These are phyloP conservation scores for Fusarium nanum DNA, from an alignment of 2,329 filamentous ascomycete species.

Conservation along the genomic window DNA sequence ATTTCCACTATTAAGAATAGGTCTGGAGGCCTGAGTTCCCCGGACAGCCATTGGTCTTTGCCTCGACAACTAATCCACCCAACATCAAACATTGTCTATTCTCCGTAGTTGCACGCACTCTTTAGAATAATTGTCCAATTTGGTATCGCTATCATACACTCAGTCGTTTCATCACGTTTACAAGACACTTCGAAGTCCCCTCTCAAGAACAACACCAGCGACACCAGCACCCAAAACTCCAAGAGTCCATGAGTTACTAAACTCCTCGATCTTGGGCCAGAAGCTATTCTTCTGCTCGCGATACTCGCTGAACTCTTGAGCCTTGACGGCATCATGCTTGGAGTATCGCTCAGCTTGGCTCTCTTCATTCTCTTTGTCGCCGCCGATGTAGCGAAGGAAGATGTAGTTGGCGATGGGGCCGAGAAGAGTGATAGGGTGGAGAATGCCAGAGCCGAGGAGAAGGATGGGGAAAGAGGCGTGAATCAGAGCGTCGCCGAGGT, in stretches of 20 bases:
- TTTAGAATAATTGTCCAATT: too few relatives aligned
- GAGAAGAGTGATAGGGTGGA: conserved; percentile 3
- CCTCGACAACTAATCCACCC: too few relatives aligned
- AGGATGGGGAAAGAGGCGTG: conserved; percentile 19
- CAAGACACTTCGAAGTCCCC: background rate
- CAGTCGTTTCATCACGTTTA: background rate
- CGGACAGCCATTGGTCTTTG: too few relatives aligned
- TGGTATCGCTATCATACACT: background rate
- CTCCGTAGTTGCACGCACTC: too few relatives aligned
- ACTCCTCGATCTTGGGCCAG: conserved; percentile 15
- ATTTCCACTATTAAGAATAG: too few relatives aligned
- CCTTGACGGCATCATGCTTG: conserved; percentile 5
- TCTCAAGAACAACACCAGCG: conserved; percentile 4
- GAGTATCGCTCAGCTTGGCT: conserved; percentile 13
- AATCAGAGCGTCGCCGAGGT: conserved; percentile 11
- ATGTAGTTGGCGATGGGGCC: conserved; percentile 17
- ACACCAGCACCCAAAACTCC: background rate
- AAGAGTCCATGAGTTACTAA: conserved; percentile 4
- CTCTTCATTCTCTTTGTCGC: conserved; percentile 16
- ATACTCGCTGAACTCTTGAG: background rate
- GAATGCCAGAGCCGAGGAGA: conserved; percentile 1
- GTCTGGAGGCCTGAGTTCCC: too few relatives aligned
- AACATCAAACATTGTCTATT: too few relatives aligned
- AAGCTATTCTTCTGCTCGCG: conserved; percentile 21
- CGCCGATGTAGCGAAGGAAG: conserved; percentile 13